phyloP scores from a whole-genome alignment of 2,329 filamentous ascomycete genomes.

The Xylariaceae sp. region DNA sequence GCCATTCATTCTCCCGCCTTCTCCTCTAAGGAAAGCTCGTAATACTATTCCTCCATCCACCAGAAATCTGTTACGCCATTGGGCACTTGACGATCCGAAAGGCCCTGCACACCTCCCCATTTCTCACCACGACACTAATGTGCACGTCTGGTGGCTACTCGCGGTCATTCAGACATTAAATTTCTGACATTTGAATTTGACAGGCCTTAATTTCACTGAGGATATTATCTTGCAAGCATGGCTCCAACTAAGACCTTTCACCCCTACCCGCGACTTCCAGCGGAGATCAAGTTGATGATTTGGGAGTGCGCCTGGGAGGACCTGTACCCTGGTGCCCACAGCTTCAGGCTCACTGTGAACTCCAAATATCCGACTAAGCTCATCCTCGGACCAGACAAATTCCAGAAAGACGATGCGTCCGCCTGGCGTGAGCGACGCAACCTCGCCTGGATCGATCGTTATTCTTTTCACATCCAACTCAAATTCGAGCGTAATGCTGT shows the following conservation, averaged over 20 bases:
- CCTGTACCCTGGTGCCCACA: slow-evolving; percentile 27
- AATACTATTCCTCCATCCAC: background rate
- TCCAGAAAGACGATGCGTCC: slow-evolving; percentile 19
- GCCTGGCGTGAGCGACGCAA: slow-evolving; percentile 27
- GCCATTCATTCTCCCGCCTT: background rate
- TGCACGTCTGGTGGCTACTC: background rate
- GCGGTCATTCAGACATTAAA: background rate
- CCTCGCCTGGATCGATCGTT: background rate
- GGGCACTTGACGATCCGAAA: no score
- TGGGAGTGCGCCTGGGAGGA: slow-evolving; percentile 23
- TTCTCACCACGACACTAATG: background rate
- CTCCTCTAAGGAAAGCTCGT: background rate
- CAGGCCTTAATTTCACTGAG: background rate
- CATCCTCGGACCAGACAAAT: background rate
- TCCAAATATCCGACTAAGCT: background rate
- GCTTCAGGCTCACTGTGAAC: slow-evolving; percentile 24
- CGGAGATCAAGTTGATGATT: slow-evolving; percentile 36
- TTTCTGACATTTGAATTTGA: background rate
- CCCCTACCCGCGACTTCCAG: slow-evolving; percentile 26
- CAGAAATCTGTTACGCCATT: no score
- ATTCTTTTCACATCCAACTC: background rate
- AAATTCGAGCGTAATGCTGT: background rate
- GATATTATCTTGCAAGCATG: background rate
- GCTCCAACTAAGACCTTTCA: background rate
- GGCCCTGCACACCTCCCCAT: background rate